A percentile compares a stretch with the other conserved stretches of the same genome.
phyloP scores from a whole-genome alignment of 257 asterid genomes.

The Penstemon davidsonii region DNA sequence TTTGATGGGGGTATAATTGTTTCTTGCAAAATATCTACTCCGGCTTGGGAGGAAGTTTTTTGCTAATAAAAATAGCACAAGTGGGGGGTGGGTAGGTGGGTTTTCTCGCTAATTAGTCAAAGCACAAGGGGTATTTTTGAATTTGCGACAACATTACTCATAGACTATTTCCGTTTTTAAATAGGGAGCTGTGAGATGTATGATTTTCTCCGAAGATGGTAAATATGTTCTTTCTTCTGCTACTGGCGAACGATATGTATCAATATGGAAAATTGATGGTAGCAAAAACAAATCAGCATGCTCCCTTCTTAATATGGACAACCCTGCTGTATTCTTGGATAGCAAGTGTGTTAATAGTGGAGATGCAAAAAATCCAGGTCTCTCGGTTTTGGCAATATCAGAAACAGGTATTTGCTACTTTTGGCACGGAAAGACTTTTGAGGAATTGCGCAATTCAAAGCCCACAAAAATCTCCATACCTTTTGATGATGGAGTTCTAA shows the following conservation, averaged over 20 bases:
- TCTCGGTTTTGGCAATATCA: constrained; percentile 80
- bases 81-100: no score
- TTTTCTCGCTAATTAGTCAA: no score
- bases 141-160: background rate
- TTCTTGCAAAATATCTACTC: no score
- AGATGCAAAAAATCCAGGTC: constrained; percentile 47
- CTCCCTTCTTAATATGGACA: constrained; percentile 76
- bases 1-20: no score
- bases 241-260: constrained; percentile 70
- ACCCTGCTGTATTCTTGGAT: constrained; percentile 85
- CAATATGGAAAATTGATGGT: constrained; percentile 75
- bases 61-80: no score
- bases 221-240: constrained; percentile 77
- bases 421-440: constrained; percentile 72
- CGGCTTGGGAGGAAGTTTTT: no score
- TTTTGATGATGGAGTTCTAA: constrained; percentile 45
- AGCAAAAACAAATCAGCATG: constrained; percentile 70
- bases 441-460: constrained; percentile 59
- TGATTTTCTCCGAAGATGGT: constrained; percentile 86
- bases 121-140: no score
- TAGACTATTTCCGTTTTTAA: constrained; percentile 17
- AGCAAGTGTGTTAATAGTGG: constrained; percentile 38
- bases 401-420: constrained; percentile 86
- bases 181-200: constrained; percentile 80
- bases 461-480: constrained; percentile 65